Conservation (phyloP, 345 rosid species). For the Hibiscus mutabilis region DNA sequence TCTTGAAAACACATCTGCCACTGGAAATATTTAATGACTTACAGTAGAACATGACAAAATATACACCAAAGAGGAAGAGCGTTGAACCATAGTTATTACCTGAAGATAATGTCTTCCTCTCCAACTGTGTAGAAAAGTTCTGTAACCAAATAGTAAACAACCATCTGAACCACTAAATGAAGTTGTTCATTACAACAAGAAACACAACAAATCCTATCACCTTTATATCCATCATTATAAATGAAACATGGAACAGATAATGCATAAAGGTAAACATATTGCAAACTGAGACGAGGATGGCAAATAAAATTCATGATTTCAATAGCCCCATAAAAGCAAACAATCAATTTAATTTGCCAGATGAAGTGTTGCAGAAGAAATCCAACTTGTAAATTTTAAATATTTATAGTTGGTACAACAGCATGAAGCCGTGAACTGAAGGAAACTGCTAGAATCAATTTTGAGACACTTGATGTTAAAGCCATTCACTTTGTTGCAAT, state of each 20-base stretch:
- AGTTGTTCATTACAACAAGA: background rate
- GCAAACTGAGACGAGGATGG: background rate
- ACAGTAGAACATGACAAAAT: background rate
- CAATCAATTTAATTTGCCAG: background rate
- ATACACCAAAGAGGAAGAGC: background rate
- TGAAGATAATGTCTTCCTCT: constrained; percentile 70
- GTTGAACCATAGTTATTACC: constrained; percentile 40
- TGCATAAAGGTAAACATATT: background rate
- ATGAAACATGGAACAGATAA: constrained; percentile 7
- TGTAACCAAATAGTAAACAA: constrained; percentile 35
- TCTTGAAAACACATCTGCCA: background rate
- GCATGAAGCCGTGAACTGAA: background rate
- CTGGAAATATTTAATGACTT: background rate
- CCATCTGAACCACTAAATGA: constrained; percentile 14
- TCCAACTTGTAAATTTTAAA: background rate
- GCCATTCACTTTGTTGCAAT: background rate
- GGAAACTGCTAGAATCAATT: background rate
- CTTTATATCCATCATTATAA: background rate
- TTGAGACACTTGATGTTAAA: background rate
- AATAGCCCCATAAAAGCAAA: background rate
- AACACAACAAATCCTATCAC: background rate
- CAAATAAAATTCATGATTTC: background rate
- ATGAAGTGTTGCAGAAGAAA: background rate
- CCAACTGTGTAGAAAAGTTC: constrained; percentile 95
- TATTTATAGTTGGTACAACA: background rate